Base-by-base conservation (phyloP, 1,139 yeast genomes). In the Groenewaldozyma sp. region DNA sequence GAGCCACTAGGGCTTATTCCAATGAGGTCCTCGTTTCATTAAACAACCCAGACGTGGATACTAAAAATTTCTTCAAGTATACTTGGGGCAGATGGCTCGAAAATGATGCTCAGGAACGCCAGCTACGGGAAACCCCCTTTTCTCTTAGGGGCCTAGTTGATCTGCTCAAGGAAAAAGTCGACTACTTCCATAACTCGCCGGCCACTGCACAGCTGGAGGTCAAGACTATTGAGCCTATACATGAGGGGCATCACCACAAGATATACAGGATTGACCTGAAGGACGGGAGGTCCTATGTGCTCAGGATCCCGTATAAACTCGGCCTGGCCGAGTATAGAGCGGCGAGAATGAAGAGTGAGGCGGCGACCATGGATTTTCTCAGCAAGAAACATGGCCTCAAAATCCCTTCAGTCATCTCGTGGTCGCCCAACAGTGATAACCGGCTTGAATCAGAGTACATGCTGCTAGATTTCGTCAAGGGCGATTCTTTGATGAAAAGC, bases 1-100 rank as follows among this genome's bases (percentile, higher is more conserved):
- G n/a, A n/a, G n/a, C n/a, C n/a, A n/a, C n/a, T n/a, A n/a, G n/a
- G n/a, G n/a, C n/a, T n/a, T n/a, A n/a, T 11, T 11, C 26, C 26
- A 44, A 45, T 9, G 37, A 47, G n/a, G 36, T 48, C 24, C 41
- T 43, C 21, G 54, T 52, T 14, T 49, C 57, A 2, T 42, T 54
- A 31, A 46, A 47, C 29, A 82, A 81, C 51, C 63, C 69, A 38
- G 87, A 81, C 53, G 87, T 88, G 14, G 70, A 76, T 45, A 73
- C 94, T 59, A 74, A 73, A 45, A 72, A 77, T 38, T 84, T 88
- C 54, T 88, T 84, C 68, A 76, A 81, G 55, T 91, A 87, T 59
- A 70, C 91, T 3, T 88, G 97, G 95, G 98, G 98, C 36, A 73
- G 94, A 3, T 91, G 97, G 97, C 65, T 88, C 55, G 74, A 71